Evolutionary conservation across 164 flowering plant genomes (phyloP), one percentile per base, ranked within the genome.

Genomic region (Magnolia sinica): DNA sequence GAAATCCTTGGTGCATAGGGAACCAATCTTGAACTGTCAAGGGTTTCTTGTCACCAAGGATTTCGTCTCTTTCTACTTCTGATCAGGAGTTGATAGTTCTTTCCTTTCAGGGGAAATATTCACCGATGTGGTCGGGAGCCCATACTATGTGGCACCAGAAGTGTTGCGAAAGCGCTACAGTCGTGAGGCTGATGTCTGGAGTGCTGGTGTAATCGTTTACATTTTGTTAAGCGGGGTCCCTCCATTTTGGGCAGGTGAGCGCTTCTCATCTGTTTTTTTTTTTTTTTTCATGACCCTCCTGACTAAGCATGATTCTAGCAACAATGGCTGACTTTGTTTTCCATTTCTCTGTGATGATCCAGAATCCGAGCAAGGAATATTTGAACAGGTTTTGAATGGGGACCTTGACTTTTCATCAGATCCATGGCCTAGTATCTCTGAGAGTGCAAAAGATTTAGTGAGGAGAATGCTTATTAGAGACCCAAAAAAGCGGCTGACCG

Each of bases 231-330:
- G 88, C 84, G 98, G 98, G 23, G 91, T 89, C 70, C 95, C 98
- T 84, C 97, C 98, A 70, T 94, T 94, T 88, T 94, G 97, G 97
- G 97, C 85, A 9, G 98, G 98, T 94, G 84, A 82, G 91, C 14
- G 37, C 51, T 68, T 37, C 63, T 67, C 16, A 3, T 68, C 3
- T 67, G 8, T 71, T 63, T 19, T 49, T 10, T 19, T 63, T 19
- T 49, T 10, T 19, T 51, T 37, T 37, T 37, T 37, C 45, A 37
- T 71, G 55, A 55, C 23, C 64, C 23, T 16, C 59, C 52, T 67
- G 4, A 10, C 18, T 74, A 19, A 11, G 13, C 13, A 11, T 27
- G 59, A 52, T 27, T 14, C 45, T 51, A 20, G 65, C 23, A 68
- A 75, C 18, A 58, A 45, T 14, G 20, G 55, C 65, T 65, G 37